Conservation (phyloP, 2,329 filamentous ascomycete species). For the Ophiostoma angusticollis region DNA sequence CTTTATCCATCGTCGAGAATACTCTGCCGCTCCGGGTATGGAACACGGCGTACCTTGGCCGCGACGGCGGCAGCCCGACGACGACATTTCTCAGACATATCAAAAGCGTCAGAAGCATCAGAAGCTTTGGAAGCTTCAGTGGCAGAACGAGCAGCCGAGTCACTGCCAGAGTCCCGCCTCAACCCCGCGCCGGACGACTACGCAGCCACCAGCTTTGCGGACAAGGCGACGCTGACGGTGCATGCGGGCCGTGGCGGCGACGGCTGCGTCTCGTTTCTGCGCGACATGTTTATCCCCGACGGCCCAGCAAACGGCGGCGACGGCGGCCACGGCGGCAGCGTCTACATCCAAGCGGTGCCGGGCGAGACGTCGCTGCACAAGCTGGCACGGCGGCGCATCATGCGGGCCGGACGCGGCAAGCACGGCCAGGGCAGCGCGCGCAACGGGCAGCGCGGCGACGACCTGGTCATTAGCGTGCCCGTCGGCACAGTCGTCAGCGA, state of each 20-base stretch:
- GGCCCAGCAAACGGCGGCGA: constrained; percentile 92
- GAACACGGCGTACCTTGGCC: not conserved
- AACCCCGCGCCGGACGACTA: constrained; percentile 80
- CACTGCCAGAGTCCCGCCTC: constrained; percentile 49
- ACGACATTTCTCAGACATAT: too few species aligned
- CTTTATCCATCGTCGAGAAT: constrained; percentile 31
- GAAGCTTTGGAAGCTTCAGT: too few species aligned
- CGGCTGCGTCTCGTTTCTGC: constrained; percentile 86
- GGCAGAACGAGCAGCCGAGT: too few species aligned
- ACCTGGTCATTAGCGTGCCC: constrained; percentile 79
- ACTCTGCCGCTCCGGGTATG: constrained; percentile 1
- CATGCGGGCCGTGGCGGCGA: constrained; percentile 73
- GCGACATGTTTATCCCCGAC: constrained; percentile 78
- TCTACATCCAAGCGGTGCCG: constrained; percentile 87
- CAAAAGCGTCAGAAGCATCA: constrained; percentile 8
- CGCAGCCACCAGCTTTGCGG: constrained; percentile 68
- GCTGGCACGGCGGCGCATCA: constrained; percentile 60
- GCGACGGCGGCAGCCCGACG: constrained; percentile 1
- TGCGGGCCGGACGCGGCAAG: constrained; percentile 63
- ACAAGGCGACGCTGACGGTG: constrained; percentile 67
- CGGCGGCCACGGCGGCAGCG: constrained; percentile 77
- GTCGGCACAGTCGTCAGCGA: constrained; percentile 86
- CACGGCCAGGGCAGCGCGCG: constrained; percentile 63
- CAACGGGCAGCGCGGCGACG: constrained; percentile 69
- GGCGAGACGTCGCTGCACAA: constrained; percentile 92